These are phyloP conservation scores for Austroboletus olivaceoglutinosus DNA, from an alignment of 1,284 basidiomycete species.

Conservation along the genomic window DNA sequence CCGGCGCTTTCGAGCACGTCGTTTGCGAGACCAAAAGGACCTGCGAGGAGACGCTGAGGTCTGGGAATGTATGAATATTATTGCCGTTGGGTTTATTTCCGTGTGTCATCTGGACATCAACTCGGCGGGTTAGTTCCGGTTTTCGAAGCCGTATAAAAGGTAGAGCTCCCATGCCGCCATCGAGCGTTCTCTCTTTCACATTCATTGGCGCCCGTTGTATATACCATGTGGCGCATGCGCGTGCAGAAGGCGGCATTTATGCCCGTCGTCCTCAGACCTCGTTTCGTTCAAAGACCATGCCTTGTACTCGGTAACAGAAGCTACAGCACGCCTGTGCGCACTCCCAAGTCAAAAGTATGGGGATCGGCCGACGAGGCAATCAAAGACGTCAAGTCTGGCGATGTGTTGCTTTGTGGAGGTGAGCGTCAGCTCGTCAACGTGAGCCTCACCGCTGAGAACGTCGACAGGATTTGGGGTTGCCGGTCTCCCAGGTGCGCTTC, in stretches of 20 bases:
- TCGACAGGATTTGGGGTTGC: constrained; percentile 72
- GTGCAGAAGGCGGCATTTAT: constrained; percentile 12
- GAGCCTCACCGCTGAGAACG: constrained; percentile 5
- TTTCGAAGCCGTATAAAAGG: neutral
- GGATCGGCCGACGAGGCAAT: constrained; percentile 77
- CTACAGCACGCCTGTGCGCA: constrained; percentile 23
- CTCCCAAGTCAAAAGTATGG: constrained; percentile 73
- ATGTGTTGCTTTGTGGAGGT: constrained; percentile 81
- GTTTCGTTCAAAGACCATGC: neutral
- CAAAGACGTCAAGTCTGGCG: constrained; percentile 77
- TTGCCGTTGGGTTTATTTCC: neutral
- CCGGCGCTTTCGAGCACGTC: constrained; percentile 36
- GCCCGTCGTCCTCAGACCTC: constrained; percentile 12
- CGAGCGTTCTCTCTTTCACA: neutral
- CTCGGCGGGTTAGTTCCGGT: constrained; percentile 19
- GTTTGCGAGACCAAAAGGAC: constrained; percentile 64
- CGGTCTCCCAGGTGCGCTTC: constrained; percentile 62
- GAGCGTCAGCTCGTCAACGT: constrained; percentile 20
- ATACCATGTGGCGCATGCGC: constrained; percentile 22
- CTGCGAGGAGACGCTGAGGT: constrained; percentile 42
- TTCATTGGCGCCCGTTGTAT: neutral
- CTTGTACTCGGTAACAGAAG: constrained; percentile 14
- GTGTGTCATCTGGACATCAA: constrained; percentile 1
- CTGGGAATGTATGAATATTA: neutral
- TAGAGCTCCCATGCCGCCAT: neutral